Percentiles rank a stretch among this genome's conserved stretches.
Evolutionary conservation across 495 filamentous ascomycete species (phyloP).

Genomic region (Xylaria grammica): DNA sequence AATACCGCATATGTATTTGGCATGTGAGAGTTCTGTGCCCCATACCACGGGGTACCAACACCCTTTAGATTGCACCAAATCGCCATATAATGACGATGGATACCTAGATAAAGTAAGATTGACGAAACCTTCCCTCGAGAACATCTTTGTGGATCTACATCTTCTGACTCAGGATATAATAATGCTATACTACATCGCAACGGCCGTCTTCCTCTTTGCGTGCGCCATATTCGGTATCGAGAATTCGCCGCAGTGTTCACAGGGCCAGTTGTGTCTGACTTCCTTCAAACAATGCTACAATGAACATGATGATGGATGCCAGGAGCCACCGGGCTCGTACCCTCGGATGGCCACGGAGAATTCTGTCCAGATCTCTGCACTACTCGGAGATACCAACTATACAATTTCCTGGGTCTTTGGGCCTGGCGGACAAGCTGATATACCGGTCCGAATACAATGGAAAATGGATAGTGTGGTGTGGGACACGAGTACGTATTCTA

Average conservation of each 20-base stretch:
- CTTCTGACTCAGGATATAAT: not conserved
- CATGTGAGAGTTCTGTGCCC: too few relatives aligned
- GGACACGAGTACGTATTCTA: not conserved
- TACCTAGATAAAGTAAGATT: too few relatives aligned
- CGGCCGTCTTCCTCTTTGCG: not conserved
- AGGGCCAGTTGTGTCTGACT: not conserved
- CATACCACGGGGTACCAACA: too few relatives aligned
- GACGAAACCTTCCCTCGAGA: too few relatives aligned
- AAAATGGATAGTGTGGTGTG: not conserved
- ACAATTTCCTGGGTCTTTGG: constrained; percentile 6
- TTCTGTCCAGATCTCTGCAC: not conserved
- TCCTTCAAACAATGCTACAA: constrained; percentile 7
- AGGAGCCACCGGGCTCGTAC: not conserved
- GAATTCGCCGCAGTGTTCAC: not conserved
- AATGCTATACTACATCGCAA: not conserved
- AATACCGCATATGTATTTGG: too few relatives aligned
- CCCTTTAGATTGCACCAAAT: too few relatives aligned
- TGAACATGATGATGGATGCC: not conserved
- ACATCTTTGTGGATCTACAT: not conserved
- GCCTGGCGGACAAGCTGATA: not conserved
- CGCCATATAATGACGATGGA: too few relatives aligned
- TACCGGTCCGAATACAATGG: constrained; percentile 3
- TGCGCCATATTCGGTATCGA: too few relatives aligned
- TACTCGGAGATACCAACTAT: not conserved
- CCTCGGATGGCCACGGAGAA: not conserved